phyloP scores from a whole-genome alignment of 2,329 filamentous ascomycete species.

The Venturia effusa region DNA sequence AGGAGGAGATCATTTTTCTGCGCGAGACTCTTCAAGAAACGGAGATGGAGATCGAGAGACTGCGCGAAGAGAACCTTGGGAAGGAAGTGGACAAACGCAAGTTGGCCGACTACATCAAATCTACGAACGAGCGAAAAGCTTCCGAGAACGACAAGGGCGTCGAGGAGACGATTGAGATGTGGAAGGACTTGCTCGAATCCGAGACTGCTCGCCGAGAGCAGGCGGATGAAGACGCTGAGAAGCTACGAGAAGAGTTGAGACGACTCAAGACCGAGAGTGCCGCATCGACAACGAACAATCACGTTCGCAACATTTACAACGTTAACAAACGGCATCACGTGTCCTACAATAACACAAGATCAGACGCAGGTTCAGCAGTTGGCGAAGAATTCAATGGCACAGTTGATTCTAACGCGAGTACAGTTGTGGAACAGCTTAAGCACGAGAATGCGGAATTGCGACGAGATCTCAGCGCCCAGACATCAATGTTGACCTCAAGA shows the following conservation, averaged over 20 bases:
- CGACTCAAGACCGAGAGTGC: conserved; percentile 44
- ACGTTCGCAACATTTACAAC: conserved; percentile 26
- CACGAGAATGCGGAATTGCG: conserved; percentile 89
- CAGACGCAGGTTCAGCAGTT: conserved; percentile 18
- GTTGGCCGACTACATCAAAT: conserved; percentile 69
- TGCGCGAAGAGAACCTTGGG: conserved; percentile 65
- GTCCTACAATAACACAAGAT: conserved; percentile 6
- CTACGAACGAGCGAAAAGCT: conserved; percentile 41
- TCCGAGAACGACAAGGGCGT: conserved; percentile 26
- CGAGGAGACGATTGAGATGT: conserved; percentile 55
- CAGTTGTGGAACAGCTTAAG: conserved; percentile 75
- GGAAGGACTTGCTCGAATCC: conserved; percentile 88
- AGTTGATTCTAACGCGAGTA: conserved; percentile 29
- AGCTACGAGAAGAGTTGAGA: conserved; percentile 73
- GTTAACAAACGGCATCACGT: conserved; percentile 27
- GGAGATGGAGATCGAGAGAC: conserved; percentile 69
- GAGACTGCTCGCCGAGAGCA: conserved; percentile 84
- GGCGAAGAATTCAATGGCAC: conserved; percentile 23
- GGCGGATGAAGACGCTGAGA: conserved; percentile 77
- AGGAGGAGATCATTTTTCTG: conserved; percentile 77
- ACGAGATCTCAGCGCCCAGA: conserved; percentile 87
- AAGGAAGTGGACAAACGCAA: conserved; percentile 79
- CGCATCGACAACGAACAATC: conserved; percentile 25
- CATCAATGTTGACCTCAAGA: conserved; percentile 91
- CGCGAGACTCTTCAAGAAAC: conserved; percentile 79